Base-by-base conservation (phyloP, 352 stramenopile genomes). In the Phytophthora brassicae region DNA sequence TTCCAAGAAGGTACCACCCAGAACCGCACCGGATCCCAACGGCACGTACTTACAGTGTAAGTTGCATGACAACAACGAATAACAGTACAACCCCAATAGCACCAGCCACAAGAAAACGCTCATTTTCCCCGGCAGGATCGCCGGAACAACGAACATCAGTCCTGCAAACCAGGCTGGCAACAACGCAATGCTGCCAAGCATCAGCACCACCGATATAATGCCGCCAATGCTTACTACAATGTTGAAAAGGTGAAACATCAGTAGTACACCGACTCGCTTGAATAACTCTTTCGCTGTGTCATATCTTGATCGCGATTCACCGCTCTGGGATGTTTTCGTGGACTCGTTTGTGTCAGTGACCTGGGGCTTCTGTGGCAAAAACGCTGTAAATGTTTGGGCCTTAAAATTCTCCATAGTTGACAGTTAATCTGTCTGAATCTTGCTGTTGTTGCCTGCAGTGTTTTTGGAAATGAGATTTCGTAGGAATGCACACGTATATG, bases 171-270 rank as follows among this genome's bases (percentile, higher is more conserved):
- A 66, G 11, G 35, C 6, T 14, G 53, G 46, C 46, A 68, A 48
- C 3, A 68, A 33, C 22, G 13, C 39, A 29, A 68, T 54, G 17
- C 60, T 68, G 7, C 16, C 23, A 11, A 64, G 24, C 48, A 64
- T 11, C 0, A 69, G 16, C 13, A 16, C 33, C 19, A 55, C 46
- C 14, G 23, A 44, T 29, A 60, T 31, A 49, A 56, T n/a, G 5
- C 54, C 55, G 49, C 47, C 42, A 5, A 65, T 38, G 20, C 51
- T 16, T 9, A 69, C 14, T 17, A 56, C 2, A 9, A 43, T 24
- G 35, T 69, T 69, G 33, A 64, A 12, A 7, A 65, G 4, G 48
- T 65, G 46, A n/a, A 65, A 69, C n/a, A 17, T 11, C 14, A 69
- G 41, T 24, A 65, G 42, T 7, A 56, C 16, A 5, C 60, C 39